Evolutionary conservation across 208 protist genomes (phyloP).

Genomic region (Leishmania martiniquensis): DNA sequence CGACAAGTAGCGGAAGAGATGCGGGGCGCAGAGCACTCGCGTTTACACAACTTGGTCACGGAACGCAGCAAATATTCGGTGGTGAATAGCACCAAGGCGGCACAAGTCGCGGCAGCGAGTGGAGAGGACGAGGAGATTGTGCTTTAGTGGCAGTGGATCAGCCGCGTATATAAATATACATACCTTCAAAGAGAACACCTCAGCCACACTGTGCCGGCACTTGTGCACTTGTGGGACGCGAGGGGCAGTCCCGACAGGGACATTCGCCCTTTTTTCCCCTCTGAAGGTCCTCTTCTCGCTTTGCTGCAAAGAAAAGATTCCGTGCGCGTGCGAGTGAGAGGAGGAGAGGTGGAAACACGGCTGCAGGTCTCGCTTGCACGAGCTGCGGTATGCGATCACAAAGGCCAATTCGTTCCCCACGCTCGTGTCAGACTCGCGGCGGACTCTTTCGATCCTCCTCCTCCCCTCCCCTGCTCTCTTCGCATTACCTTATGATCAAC

Average conservation of each 20-base stretch:
- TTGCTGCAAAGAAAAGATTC: neutral
- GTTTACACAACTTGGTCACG: constrained; percentile 17
- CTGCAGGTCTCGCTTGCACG: neutral
- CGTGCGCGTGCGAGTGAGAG: neutral
- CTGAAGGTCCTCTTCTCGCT: neutral
- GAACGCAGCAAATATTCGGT: neutral
- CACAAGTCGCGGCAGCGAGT: neutral
- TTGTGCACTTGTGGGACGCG: neutral
- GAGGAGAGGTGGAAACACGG: neutral
- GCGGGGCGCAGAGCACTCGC: constrained; percentile 17
- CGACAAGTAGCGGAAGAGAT: constrained; percentile 40
- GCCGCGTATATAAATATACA: neutral
- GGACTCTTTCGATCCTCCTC: neutral
- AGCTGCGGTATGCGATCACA: neutral
- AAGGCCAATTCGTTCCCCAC: neutral
- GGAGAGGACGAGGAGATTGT: constrained; percentile 11
- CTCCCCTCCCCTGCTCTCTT: neutral
- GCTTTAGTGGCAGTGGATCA: constrained; percentile 1
- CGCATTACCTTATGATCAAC: neutral
- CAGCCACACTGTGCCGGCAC: neutral
- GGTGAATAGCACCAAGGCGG: neutral
- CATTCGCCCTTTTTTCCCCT: neutral
- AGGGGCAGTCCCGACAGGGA: neutral
- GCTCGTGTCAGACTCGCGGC: neutral
- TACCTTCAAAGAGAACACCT: neutral